phyloP scores from a whole-genome alignment of 2,329 filamentous ascomycete species.

The Trichophyton schoenleinii region DNA sequence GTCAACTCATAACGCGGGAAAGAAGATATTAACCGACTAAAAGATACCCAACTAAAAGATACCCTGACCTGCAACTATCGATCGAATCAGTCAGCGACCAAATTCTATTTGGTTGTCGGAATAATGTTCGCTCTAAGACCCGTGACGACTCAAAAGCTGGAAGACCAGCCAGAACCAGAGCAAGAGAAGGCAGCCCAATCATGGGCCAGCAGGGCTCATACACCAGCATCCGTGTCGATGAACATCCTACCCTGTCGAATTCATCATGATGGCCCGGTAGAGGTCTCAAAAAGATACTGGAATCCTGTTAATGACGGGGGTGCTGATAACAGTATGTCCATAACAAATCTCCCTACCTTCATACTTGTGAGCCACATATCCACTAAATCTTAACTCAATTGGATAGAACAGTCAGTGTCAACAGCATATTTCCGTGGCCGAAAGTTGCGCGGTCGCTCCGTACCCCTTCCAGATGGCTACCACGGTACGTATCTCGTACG shows the following conservation, averaged over 20 bases:
- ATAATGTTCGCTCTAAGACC: background rate
- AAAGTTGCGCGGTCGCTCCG: conserved; percentile 55
- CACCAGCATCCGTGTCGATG: conserved; percentile 36
- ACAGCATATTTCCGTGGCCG: conserved; percentile 66
- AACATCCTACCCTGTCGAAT: conserved; percentile 73
- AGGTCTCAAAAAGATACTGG: conserved; percentile 58
- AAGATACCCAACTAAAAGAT: background rate
- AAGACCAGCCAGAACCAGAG: conserved; percentile 14
- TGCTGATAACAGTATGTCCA: conserved; percentile 25
- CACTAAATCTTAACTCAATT: background rate
- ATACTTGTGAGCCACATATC: background rate
- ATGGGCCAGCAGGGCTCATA: background rate
- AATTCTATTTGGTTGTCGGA: background rate
- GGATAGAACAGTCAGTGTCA: conserved; percentile 8
- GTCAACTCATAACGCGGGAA: background rate
- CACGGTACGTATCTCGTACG: conserved; percentile 31
- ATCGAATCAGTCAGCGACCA: background rate
- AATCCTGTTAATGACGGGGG: conserved; percentile 39
- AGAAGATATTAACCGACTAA: background rate
- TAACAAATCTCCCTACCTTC: background rate
- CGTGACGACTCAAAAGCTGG: background rate
- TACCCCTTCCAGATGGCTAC: conserved; percentile 61
- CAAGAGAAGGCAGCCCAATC: background rate
- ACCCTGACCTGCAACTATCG: background rate
- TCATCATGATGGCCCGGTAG: conserved; percentile 61